A percentile compares a stretch with the other conserved stretches of the same genome.
Evolutionary conservation across 2,329 filamentous ascomycete genomes (phyloP).

Genomic region (Penicillium sp.): DNA sequence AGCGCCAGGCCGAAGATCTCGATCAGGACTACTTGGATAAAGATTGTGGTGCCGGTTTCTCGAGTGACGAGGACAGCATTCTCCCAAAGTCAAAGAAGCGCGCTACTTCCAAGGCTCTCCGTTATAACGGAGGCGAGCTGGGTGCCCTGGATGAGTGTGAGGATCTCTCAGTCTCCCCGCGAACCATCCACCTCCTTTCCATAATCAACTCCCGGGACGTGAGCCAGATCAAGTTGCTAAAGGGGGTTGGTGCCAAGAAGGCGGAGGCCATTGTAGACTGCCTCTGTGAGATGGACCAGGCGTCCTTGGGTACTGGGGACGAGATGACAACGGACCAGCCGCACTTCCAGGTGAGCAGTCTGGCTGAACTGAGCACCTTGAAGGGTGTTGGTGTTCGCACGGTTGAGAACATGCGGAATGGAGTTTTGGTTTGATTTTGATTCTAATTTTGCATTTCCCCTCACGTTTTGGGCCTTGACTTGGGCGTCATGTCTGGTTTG

Average conservation of each 20-base stretch:
- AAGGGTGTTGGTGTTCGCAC: constrained; percentile 50
- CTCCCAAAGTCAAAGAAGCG: constrained; percentile 33
- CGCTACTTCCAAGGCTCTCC: constrained; percentile 24
- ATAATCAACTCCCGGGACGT: constrained; percentile 51
- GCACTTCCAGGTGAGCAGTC: constrained; percentile 39
- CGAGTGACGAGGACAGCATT: constrained; percentile 37
- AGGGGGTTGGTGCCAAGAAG: constrained; percentile 51
- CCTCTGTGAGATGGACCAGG: constrained; percentile 46
- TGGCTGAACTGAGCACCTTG: constrained; percentile 45
- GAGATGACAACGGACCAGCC: constrained; percentile 21
- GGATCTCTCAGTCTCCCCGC: constrained; percentile 39
- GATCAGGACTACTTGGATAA: constrained; percentile 37
- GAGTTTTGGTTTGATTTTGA: constrained; percentile 38
- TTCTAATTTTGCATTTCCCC: constrained; percentile 7
- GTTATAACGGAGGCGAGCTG: constrained; percentile 19
- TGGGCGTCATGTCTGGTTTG: constrained; percentile 12
- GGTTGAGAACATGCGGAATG: constrained; percentile 51
- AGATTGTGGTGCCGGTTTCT: constrained; percentile 25
- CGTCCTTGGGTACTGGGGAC: constrained; percentile 15
- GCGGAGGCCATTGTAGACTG: constrained; percentile 52
- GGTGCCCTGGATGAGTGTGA: constrained; percentile 23
- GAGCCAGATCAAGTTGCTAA: constrained; percentile 49
- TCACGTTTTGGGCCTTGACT: constrained; percentile 11
- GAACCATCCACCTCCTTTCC: constrained; percentile 47
- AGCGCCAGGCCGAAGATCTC: constrained; percentile 32